These are phyloP conservation scores for Pigoraptor vietnamica DNA, from an alignment of 78 protist species.

Conservation along the genomic window DNA sequence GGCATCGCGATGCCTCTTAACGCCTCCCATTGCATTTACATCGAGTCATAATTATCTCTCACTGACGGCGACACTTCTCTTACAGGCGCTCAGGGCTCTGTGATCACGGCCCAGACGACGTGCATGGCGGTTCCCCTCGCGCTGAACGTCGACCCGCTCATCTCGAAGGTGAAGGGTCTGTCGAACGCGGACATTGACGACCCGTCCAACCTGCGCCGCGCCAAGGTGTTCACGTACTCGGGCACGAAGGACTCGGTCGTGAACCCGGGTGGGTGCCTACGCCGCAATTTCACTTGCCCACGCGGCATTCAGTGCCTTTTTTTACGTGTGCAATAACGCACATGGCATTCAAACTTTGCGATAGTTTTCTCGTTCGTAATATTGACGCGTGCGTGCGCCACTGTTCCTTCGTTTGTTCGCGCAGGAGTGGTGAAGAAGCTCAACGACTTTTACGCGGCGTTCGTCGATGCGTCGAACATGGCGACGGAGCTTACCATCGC, in stretches of 20 bases:
- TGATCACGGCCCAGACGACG: neutral
- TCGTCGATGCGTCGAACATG: neutral
- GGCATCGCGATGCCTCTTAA: too few relatives aligned
- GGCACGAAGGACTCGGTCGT: neutral
- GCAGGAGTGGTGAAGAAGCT: neutral
- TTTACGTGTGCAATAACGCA: neutral
- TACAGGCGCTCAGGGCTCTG: neutral
- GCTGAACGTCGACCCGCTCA: neutral
- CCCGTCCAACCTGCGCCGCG: neutral
- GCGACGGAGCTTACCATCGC: neutral
- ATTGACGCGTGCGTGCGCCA: too few relatives aligned
- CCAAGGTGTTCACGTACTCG: neutral
- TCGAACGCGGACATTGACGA: neutral
- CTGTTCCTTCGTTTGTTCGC: neutral
- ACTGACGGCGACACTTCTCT: neutral
- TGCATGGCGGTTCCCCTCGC: slow-evolving; percentile 9
- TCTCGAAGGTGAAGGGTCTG: neutral
- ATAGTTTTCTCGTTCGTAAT: too few relatives aligned
- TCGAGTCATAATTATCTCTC: too few relatives aligned
- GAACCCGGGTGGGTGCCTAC: neutral
- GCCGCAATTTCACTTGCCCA: too few relatives aligned
- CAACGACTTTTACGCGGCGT: neutral
- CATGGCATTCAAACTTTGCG: too few relatives aligned
- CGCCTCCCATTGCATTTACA: too few relatives aligned
- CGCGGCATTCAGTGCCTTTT: neutral